Base-by-base conservation (phyloP, 345 rosid species). In the Arabis alpina region DNA sequence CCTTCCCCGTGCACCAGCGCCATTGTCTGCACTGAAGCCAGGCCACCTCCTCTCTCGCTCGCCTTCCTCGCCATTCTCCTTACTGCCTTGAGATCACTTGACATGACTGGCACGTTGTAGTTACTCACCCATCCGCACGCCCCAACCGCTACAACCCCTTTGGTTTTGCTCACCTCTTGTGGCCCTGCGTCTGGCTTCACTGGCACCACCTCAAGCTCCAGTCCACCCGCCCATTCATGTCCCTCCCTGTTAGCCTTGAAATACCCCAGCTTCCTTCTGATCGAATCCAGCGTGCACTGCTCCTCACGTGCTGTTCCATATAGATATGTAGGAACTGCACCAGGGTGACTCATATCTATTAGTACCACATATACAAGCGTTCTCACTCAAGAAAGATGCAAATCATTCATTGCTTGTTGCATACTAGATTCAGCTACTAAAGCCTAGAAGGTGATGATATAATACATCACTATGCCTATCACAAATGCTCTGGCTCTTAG, bases 1-100 rank as follows among this genome's bases (percentile, higher is more conserved):
- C 79, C 82, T 61, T 83, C 82, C 39, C 83, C 82, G 28, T 89
- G 91, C 56, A 80, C 80, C 48, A 93, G 88, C 32, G 93, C 97
- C 98, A 93, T 91, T 54, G 96, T 90, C 81, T 93, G 97, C 45
- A 93, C 97, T 3, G 87, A 85, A 54, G 77, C 73, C 73, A 91
- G 84, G n/a, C 98, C 94, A 0, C 94, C 97, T 61, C 96, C 90
- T 79, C 96, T 84, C 72, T 81, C 88, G 48, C 97, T 89, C 1
- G 77, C 86, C 65, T 61, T 78, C 75, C 85, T 87, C 12, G 96
- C 87, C 13, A 91, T 71, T 76, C 85, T 82, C 56, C 77, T 79
- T 70, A 89, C 87, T 41, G 91, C 66, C 52, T 76, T 77, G 12
- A 87, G 76, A 72, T 83, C 81, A 6, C 74, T 76, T 24, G 90